Evolutionary conservation across 129 eudicot genomes (phyloP).

Genomic region (Logfia minima): DNA sequence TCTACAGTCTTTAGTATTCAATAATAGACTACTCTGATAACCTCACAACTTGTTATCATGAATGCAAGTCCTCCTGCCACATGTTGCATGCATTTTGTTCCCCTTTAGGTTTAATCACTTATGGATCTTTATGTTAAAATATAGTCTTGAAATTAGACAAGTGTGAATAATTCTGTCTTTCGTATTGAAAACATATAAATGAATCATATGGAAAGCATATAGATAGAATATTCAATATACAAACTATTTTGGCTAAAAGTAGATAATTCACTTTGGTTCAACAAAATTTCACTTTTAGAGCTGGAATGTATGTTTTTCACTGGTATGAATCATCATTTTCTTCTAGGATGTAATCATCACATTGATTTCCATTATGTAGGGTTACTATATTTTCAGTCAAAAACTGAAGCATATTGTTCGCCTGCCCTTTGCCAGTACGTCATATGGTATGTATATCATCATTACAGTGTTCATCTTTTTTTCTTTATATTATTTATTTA

Average conservation of each 20-base stretch:
- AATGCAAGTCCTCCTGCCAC: constrained; percentile 6
- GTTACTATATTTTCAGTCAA: constrained; percentile 93
- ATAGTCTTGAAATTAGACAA: constrained; percentile 3
- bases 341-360: constrained; percentile 31
- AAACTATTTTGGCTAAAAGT: not conserved
- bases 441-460: constrained; percentile 65
- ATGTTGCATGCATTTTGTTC: constrained; percentile 11
- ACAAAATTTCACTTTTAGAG: not conserved
- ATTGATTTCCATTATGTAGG: constrained; percentile 51
- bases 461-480: constrained; percentile 5
- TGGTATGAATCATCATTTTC: not conserved
- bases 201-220: not conserved
- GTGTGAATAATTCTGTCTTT: not conserved
- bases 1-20: constrained; percentile 3
- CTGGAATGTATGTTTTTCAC: constrained; percentile 7
- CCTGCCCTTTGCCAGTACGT: constrained; percentile 75
- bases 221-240: not conserved
- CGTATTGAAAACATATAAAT: not conserved
- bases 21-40: constrained; percentile 15
- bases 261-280: not conserved
- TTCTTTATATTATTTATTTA: not conserved
- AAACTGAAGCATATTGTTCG: constrained; percentile 90
- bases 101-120: constrained; percentile 10
- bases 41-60: not conserved
- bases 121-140: not conserved